Conservation (phyloP, 2,329 filamentous ascomycete species). For the Aurifilum marmelostoma region DNA sequence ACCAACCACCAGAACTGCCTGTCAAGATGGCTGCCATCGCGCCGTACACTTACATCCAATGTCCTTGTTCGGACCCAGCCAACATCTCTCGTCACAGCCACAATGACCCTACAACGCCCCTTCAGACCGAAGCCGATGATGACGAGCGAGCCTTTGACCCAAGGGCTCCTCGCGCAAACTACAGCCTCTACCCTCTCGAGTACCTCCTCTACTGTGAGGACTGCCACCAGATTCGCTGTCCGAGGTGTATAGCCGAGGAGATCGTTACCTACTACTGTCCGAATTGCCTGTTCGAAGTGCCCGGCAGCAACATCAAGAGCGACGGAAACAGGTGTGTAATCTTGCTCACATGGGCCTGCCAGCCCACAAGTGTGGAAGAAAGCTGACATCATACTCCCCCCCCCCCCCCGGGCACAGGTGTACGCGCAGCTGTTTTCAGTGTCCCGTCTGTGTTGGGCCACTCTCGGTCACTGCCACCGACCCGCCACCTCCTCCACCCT, state of each 20-base stretch:
- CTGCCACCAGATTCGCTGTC: conserved; percentile 94
- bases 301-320: conserved; percentile 86
- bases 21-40: conserved; percentile 53
- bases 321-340: conserved; percentile 82
- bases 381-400: conserved; percentile 3
- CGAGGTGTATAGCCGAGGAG: conserved; percentile 88
- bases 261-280: conserved; percentile 96
- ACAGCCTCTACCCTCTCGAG: conserved; percentile 89
- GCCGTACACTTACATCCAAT: conserved; percentile 70
- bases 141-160: conserved; percentile 86
- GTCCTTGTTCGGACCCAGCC: conserved; percentile 61
- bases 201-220: conserved; percentile 96
- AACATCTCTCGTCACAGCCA: conserved; percentile 37
- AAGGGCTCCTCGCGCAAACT: conserved; percentile 80
- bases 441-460: conserved; percentile 83
- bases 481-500: conserved; percentile 47
- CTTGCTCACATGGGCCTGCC: not conserved
- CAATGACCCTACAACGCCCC: conserved; percentile 27
- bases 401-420: conserved; percentile 58
- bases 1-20: not conserved
- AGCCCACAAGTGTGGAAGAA: not conserved
- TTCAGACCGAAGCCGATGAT: conserved; percentile 55
- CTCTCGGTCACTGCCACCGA: conserved; percentile 76
- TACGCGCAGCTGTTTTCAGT: conserved; percentile 93
- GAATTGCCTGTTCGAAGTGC: conserved; percentile 93